Evolutionary conservation across 192 early-diverging fungal species (phyloP).

Genomic region (Coemansia sp.): DNA sequence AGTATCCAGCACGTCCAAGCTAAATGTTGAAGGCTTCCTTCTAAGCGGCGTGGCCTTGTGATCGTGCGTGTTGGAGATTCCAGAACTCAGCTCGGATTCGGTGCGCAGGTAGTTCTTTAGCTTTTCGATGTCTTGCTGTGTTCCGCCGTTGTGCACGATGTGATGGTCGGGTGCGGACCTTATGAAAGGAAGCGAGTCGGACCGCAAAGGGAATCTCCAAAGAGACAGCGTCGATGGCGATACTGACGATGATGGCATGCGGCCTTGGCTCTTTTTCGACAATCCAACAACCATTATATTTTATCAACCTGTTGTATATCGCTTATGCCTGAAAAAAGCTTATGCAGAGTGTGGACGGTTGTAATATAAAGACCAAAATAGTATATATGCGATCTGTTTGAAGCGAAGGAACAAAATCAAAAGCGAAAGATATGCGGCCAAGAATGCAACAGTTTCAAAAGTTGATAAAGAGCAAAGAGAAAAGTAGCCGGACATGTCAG

Average conservation of each 20-base stretch:
- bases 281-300: slow-evolving; percentile 30
- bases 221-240: slow-evolving; percentile 8
- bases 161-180: slow-evolving; percentile 25
- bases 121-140: slow-evolving; percentile 35
- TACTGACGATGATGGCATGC: slow-evolving; percentile 11
- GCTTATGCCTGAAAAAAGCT: neutral
- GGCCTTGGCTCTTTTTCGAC: slow-evolving; percentile 13
- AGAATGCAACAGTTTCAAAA: neutral
- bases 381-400: neutral
- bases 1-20: neutral
- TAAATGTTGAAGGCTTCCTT: slow-evolving; percentile 6
- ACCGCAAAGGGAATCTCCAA: slow-evolving; percentile 39
- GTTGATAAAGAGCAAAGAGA: neutral
- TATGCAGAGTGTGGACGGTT: neutral
- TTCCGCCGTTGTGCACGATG: slow-evolving; percentile 36
- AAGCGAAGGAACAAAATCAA: too few species aligned
- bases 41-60: neutral
- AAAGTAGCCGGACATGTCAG: neutral
- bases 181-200: slow-evolving; percentile 25
- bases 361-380: neutral
- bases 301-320: neutral
- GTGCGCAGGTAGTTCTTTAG: slow-evolving; percentile 39
- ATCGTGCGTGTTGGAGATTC: neutral
- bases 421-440: too few species aligned
- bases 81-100: slow-evolving; percentile 22